Base-by-base conservation (phyloP, 1,139 yeast species). In the Suhomyces coccinellae region DNA sequence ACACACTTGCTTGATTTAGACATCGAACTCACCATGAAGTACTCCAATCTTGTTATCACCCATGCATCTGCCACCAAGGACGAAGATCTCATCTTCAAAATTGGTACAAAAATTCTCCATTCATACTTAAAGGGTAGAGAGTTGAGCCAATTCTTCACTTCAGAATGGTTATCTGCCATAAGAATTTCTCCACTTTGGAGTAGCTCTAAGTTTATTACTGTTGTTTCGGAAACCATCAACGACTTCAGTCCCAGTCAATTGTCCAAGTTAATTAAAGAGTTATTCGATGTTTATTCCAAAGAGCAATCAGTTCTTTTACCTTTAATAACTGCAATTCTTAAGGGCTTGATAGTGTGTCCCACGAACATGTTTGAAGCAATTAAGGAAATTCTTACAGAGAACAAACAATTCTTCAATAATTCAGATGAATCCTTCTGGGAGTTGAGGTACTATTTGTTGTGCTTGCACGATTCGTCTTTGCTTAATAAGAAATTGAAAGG, bases 81-180 rank as follows among this genome's bases (percentile, higher is more conserved):
- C 10, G 32, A 34, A 27, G 22, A 49, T 1, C 32, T 49, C 0
- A 44, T 52, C 9, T 47, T 52, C 6, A 45, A 47, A 1, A 56
- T 79, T n/a, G 73, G 76, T 40, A 55, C 60, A 2, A 65, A 69
- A 22, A 51, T 83, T 13, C 62, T 82, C 3, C 63, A 67, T 9
- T 77, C 85, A 10, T 78, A 74, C 55, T 67, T 73, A 5, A 76
- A 70, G 52, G 84, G 84, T 6, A 77, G 95, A 67, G 89, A 84
- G 44, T 66, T 82, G 36, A 64, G 63, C 9, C 61, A 63, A 4
- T 85, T 85, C 52, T 67, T 81, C 40, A 60, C 65, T 4, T 49
- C 54, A 0, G 59, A 71, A 12, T 83, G 87, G 85, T 63, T 67
- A 12, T 43, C 54, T 2, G 65, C 73, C 5, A 63, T 74, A 11